These are phyloP conservation scores for Antitrichia curtipendula DNA, from an alignment of 225 moss, liverwort and hornwort genomes.

Conservation along the genomic window DNA sequence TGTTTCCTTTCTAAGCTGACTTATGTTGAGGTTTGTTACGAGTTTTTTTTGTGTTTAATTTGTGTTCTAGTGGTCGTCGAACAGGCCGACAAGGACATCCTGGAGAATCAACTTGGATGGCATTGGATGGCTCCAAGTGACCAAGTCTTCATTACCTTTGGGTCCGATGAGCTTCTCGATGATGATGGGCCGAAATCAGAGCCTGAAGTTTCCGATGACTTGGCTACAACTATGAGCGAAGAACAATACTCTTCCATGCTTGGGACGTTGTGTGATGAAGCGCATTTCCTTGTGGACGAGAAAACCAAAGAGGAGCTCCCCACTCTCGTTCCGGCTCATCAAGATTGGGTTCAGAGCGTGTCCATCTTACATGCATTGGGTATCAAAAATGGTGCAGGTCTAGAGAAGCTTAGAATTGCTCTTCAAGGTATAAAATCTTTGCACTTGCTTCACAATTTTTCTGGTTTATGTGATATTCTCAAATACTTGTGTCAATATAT, in stretches of 20 bases:
- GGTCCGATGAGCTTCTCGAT: background rate
- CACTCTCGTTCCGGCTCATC: conserved; percentile 13
- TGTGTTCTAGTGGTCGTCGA: background rate
- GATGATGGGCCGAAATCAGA: background rate
- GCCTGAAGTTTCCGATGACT: conserved; percentile 6
- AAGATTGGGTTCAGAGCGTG: conserved; percentile 36
- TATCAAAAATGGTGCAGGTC: conserved; percentile 29
- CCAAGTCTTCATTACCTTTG: conserved; percentile 33
- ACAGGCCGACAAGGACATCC: conserved; percentile 67
- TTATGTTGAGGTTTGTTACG: background rate
- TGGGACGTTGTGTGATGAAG: conserved; percentile 33
- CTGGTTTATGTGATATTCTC: background rate
- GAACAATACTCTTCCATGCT: conserved; percentile 25
- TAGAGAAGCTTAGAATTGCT: conserved; percentile 54
- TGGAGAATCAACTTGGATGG: conserved; percentile 79
- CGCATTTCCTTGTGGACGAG: conserved; percentile 55
- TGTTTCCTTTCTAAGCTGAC: background rate
- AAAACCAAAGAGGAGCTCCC: conserved; percentile 24
- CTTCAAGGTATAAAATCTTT: conserved; percentile 13
- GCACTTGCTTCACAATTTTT: background rate
- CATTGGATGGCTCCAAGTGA: conserved; percentile 66
- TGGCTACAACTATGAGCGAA: conserved; percentile 19
- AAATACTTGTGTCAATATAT: background rate
- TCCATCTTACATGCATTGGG: conserved; percentile 69
- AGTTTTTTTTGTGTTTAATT: background rate